phyloP scores from a whole-genome alignment of 441 rosid genomes.

The Erysimum pusillum region DNA sequence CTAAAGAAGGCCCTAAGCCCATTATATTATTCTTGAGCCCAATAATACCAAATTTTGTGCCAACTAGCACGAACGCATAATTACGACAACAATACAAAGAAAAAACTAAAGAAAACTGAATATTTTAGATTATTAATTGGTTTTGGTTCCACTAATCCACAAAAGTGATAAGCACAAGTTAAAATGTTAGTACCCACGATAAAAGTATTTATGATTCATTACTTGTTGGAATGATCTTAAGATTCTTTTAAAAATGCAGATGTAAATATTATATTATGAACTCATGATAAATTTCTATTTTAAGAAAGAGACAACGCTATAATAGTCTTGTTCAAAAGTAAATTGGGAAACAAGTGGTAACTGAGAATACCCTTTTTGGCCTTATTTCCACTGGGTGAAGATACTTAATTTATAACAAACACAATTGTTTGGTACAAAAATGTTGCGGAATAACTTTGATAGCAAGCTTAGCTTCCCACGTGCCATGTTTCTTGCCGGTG shows the following conservation, averaged over 20 bases:
- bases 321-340: not conserved
- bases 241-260: constrained; percentile 26
- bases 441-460: constrained; percentile 45
- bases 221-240: constrained; percentile 24
- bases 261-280: not conserved
- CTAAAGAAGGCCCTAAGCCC: constrained; percentile 22
- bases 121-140: not conserved
- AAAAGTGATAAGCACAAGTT: not conserved
- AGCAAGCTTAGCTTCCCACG: constrained; percentile 42
- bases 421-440: constrained; percentile 10
- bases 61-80: constrained; percentile 9
- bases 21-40: not conserved
- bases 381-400: not conserved
- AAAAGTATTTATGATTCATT: constrained; percentile 29
- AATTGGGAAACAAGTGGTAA: not conserved
- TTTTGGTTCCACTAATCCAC: no score
- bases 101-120: not conserved
- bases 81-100: not conserved
- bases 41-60: not conserved
- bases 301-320: not conserved
- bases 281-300: not conserved
- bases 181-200: not conserved
- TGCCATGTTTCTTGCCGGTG: constrained; percentile 41
- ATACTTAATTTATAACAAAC: not conserved
- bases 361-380: not conserved